Base-by-base conservation (phyloP, 768 basidiomycete genomes). In the Russula olivacea region DNA sequence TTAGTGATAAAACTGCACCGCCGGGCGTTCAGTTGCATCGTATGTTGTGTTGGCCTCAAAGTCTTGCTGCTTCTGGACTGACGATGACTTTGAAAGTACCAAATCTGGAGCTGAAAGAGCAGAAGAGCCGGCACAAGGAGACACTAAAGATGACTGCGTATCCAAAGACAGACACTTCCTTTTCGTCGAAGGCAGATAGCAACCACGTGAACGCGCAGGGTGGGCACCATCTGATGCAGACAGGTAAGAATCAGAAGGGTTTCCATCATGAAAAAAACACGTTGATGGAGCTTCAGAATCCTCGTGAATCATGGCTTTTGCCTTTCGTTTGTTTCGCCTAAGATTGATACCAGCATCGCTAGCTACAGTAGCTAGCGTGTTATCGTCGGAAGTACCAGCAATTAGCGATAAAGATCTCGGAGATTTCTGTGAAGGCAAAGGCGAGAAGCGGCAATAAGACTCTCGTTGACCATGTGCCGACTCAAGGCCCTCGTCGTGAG, bases 291-390 rank as follows among this genome's bases (percentile, higher is more conserved):
- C 3, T 19, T 36, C 5, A 5, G 14, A 45, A n/a, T 15, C 19
- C 19, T 36, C 49, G 14, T 52, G 12, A 1, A 15, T 9, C 19
- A 5, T 8, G 30, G 49, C 15, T 4, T 14, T 15, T 15, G 56
- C 41, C 32, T 59, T 63, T 34, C 62, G 57, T 49, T 63, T 63
- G 36, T 41, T 58, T 59, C 15, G 25, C 23, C 45, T 49, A 6
- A 52, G 47, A 32, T n/a, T 23, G 19, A 48, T 4, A 41, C 28
- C 34, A 59, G 28, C 7, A 14, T 32, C 38, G 12, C 40, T 12
- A 25, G 45, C 32, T 14, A 32, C 30, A 1, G 12, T 8, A 32
- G 52, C 11, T 15, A 48, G 21, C 11, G n/a, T 3, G 25, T 25
- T 15, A n/a, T 21, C 14, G 49, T 28, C 17, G 25, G 51, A 38